Conservation (phyloP, 768 basidiomycete species). For the Trametes elegans region DNA sequence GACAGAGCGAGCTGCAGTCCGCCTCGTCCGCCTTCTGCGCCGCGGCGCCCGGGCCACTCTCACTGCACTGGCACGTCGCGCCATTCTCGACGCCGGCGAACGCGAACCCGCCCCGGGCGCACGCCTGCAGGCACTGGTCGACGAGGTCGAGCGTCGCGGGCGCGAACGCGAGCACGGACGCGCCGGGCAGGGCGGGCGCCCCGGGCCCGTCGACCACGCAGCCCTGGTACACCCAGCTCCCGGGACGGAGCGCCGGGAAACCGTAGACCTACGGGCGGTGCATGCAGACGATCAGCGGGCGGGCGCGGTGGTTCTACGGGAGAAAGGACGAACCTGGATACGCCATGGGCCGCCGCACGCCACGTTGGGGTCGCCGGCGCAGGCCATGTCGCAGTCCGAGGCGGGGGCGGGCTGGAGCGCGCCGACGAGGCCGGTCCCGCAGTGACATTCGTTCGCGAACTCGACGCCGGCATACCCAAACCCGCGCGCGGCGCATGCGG, state of each 20-base stretch:
- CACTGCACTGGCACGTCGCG: conserved; percentile 14
- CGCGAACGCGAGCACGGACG: not conserved
- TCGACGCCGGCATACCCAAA: conserved; percentile 20
- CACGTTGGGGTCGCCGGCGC: conserved; percentile 10
- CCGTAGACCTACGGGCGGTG: conserved; percentile 3
- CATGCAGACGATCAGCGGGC: too few relatives aligned
- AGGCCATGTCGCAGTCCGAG: conserved; percentile 22
- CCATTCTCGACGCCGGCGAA: conserved; percentile 11
- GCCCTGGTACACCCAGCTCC: conserved; percentile 5
- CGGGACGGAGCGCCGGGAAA: conserved; percentile 1
- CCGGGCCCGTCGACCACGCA: conserved; percentile 2
- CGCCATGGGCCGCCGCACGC: conserved; percentile 22
- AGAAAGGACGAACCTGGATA: conserved; percentile 13
- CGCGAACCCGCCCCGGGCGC: not conserved
- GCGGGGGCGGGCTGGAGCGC: conserved; percentile 10
- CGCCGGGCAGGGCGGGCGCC: not conserved
- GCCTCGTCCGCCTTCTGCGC: conserved; percentile 5
- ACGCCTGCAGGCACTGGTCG: conserved; percentile 12
- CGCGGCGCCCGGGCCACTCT: not conserved
- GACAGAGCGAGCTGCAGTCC: conserved; percentile 15
- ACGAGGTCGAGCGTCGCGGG: conserved; percentile 10
- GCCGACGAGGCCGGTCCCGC: conserved; percentile 12
- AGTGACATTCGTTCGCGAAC: conserved; percentile 19
- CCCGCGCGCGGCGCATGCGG: conserved; percentile 9
- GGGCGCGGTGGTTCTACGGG: too few relatives aligned